phyloP scores from a whole-genome alignment of 2,329 filamentous ascomycete genomes.

The Catunica adiposa region DNA sequence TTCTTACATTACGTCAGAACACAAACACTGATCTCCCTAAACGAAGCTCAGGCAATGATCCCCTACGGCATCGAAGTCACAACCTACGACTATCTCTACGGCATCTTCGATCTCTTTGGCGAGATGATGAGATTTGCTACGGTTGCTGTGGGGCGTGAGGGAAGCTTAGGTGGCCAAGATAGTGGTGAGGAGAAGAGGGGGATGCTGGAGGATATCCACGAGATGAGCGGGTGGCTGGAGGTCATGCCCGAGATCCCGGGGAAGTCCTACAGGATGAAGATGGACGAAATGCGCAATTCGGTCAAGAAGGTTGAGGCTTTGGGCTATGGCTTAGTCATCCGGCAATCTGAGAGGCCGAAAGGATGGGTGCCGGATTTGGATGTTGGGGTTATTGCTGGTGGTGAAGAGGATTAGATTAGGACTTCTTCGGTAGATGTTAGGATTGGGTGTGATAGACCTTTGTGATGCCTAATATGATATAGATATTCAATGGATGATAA shows the following conservation, averaged over 20 bases:
- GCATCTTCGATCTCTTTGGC: slow-evolving; percentile 83
- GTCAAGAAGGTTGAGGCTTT: slow-evolving; percentile 89
- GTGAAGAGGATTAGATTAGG: background rate
- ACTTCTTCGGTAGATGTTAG: background rate
- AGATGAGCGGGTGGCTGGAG: slow-evolving; percentile 61
- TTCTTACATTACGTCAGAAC: slow-evolving; percentile 76
- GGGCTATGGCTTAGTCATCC: slow-evolving; percentile 72
- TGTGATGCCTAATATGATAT: too few relatives aligned
- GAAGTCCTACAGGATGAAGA: slow-evolving; percentile 55
- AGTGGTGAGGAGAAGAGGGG: slow-evolving; percentile 26
- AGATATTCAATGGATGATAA: too few relatives aligned
- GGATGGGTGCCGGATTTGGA: slow-evolving; percentile 75
- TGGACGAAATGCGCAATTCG: slow-evolving; percentile 69
- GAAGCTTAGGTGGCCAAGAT: slow-evolving; percentile 28
- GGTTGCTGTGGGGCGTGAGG: slow-evolving; percentile 64
- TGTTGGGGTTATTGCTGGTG: slow-evolving; percentile 1
- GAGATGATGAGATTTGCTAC: slow-evolving; percentile 97
- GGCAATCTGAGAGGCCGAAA: slow-evolving; percentile 74
- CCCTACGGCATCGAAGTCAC: slow-evolving; percentile 27
- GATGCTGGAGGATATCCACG: slow-evolving; percentile 67
- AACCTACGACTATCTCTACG: slow-evolving; percentile 71
- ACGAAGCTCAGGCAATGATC: slow-evolving; percentile 35
- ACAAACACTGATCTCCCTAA: slow-evolving; percentile 55
- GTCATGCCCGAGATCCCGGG: slow-evolving; percentile 44
- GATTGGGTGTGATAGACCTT: background rate